Conservation (phyloP, 2,329 filamentous ascomycete species). For the Helotiales sp. region DNA sequence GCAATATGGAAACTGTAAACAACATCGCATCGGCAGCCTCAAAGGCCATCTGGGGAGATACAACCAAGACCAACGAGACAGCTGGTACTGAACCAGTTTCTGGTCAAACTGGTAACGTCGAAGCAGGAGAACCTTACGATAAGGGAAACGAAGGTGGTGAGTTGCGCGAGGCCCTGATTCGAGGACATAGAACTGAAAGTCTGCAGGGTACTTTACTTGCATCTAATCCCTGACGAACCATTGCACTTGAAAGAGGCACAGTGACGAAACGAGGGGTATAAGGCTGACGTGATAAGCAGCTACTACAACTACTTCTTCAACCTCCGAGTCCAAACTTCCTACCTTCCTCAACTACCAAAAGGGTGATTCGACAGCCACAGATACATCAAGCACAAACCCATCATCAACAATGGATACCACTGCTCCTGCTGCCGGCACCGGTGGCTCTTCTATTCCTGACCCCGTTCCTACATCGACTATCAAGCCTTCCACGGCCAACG, state of each 20-base stretch:
- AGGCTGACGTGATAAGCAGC: background rate
- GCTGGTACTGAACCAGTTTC: slow-evolving; percentile 66
- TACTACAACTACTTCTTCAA: background rate
- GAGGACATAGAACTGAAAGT: background rate
- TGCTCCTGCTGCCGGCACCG: too few relatives aligned
- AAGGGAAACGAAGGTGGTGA: slow-evolving; percentile 67
- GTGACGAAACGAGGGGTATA: background rate
- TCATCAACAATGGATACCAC: slow-evolving; percentile 6
- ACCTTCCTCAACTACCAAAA: slow-evolving; percentile 14
- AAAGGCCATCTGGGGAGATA: slow-evolving; percentile 45
- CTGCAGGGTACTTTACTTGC: slow-evolving; percentile 15
- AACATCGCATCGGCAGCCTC: slow-evolving; percentile 48
- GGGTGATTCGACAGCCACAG: slow-evolving; percentile 10
- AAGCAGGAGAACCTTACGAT: slow-evolving; percentile 72
- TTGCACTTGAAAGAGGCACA: too few relatives aligned
- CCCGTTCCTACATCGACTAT: too few relatives aligned
- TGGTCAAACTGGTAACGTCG: slow-evolving; percentile 67
- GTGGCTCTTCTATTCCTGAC: too few relatives aligned
- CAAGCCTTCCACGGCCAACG: slow-evolving; percentile 11
- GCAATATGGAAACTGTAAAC: slow-evolving; percentile 63
- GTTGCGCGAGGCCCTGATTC: background rate
- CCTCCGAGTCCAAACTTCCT: background rate
- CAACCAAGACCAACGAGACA: slow-evolving; percentile 11
- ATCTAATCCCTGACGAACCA: too few relatives aligned
- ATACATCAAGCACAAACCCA: background rate